Evolutionary conservation across 1,284 basidiomycete genomes (phyloP).

Genomic region (Tremellales sp.): DNA sequence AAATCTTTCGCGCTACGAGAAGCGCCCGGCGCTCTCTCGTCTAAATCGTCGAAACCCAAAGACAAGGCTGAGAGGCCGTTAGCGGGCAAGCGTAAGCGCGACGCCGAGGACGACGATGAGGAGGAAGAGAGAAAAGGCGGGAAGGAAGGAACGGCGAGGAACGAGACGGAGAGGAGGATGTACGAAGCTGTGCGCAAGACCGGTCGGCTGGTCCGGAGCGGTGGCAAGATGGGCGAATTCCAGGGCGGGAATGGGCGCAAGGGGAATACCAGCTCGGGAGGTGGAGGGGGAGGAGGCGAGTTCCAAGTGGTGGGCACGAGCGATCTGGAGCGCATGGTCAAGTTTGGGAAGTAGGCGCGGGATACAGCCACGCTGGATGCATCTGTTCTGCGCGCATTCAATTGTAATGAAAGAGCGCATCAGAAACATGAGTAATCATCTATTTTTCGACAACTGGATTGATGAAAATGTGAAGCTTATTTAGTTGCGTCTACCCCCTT

Average conservation of each 20-base stretch:
- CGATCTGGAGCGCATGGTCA: conserved; percentile 65
- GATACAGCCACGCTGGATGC: too few species aligned
- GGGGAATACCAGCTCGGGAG: conserved; percentile 60
- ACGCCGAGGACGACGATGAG: conserved; percentile 32
- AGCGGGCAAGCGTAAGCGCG: conserved; percentile 51
- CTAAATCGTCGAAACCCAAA: conserved; percentile 31
- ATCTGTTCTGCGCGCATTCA: too few species aligned
- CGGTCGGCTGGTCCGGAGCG: conserved; percentile 74
- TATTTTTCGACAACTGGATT: too few species aligned
- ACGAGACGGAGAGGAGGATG: conserved; percentile 78
- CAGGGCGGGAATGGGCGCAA: conserved; percentile 62
- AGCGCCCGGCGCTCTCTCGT: conserved; percentile 67
- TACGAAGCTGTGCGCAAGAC: conserved; percentile 77
- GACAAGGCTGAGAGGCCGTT: conserved; percentile 15
- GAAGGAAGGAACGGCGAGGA: conserved; percentile 44
- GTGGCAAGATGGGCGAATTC: conserved; percentile 70
- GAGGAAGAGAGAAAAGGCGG: conserved; percentile 41
- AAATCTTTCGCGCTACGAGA: conserved; percentile 95
- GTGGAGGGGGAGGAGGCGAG: conserved; percentile 54
- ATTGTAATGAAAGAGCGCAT: too few species aligned
- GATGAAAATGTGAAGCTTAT: too few species aligned
- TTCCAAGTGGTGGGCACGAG: conserved; percentile 74
- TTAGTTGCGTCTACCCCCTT: too few species aligned
- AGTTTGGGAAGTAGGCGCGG: conserved; percentile 14
- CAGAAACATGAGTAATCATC: too few species aligned